A percentile compares a stretch with the other conserved stretches of the same genome.
phyloP scores from a whole-genome alignment of 2,329 filamentous ascomycete genomes.

The Cladosporium colombiae region DNA sequence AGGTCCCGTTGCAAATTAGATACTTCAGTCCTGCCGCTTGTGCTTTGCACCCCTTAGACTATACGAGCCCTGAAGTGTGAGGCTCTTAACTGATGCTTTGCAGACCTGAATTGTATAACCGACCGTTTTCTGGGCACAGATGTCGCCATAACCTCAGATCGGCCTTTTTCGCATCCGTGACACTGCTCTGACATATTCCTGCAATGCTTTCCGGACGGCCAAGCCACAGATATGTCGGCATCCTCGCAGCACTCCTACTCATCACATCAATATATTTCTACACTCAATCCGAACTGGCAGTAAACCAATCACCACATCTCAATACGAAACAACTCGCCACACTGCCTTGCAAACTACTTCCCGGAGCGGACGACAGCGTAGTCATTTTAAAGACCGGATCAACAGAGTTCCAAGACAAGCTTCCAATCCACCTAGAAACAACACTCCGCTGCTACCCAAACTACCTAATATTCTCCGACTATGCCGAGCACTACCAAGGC shows the following conservation, averaged over 20 bases:
- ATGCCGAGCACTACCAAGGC: conserved; percentile 37
- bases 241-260: background rate
- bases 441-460: conserved; percentile 38
- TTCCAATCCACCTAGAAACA: conserved; percentile 38
- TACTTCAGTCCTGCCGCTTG: no score
- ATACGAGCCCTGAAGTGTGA: background rate
- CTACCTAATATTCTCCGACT: conserved; percentile 42
- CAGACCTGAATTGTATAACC: background rate
- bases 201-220: background rate
- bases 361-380: conserved; percentile 51
- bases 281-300: background rate
- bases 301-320: background rate
- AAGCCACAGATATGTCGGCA: background rate
- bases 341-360: conserved; percentile 19
- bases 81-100: background rate
- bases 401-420: conserved; percentile 35
- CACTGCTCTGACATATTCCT: background rate
- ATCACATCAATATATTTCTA: background rate
- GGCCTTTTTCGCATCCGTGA: background rate
- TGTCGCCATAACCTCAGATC: background rate
- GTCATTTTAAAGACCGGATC: conserved; percentile 49
- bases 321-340: background rate
- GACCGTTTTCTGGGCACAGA: background rate
- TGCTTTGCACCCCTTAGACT: no score
- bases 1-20: background rate